Conservation (phyloP, 345 rosid species). For the Eucalyptus brandiana region DNA sequence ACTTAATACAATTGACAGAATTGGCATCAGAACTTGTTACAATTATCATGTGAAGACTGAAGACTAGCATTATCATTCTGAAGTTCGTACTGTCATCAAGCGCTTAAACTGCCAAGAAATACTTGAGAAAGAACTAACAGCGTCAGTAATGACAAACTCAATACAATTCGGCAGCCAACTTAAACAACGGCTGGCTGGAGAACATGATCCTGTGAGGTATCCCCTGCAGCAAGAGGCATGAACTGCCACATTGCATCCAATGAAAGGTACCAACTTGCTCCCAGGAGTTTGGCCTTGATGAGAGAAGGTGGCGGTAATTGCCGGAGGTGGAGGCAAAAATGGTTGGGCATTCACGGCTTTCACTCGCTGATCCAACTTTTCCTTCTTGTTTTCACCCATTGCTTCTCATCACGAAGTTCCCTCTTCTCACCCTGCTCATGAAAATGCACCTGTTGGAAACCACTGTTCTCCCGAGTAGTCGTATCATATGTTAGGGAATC, state of each 20-base stretch:
- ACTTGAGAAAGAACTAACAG: background rate
- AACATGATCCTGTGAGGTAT: slow-evolving; percentile 95
- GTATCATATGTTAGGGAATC: background rate
- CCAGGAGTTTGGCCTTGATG: slow-evolving; percentile 81
- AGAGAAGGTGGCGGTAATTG: slow-evolving; percentile 61
- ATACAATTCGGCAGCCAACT: background rate
- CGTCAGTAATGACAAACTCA: background rate
- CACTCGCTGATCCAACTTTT: slow-evolving; percentile 66
- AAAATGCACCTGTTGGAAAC: background rate
- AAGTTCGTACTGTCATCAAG: background rate
- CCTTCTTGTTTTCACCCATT: slow-evolving; percentile 45
- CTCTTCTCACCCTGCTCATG: slow-evolving; percentile 66
- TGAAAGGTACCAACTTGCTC: slow-evolving; percentile 83
- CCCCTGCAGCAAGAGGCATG: slow-evolving; percentile 92
- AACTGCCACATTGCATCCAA: slow-evolving; percentile 94
- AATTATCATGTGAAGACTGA: slow-evolving; percentile 13
- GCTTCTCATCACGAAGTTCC: slow-evolving; percentile 73
- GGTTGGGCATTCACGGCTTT: slow-evolving; percentile 57
- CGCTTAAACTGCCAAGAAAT: background rate
- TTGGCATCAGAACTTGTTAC: slow-evolving; percentile 21
- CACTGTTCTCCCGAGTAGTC: background rate
- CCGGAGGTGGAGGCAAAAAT: slow-evolving; percentile 43
- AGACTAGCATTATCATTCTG: background rate
- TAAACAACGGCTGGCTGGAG: slow-evolving; percentile 84
- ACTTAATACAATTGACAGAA: background rate